Conservation (phyloP, 768 basidiomycete species). For the Termitomyces sp. region DNA sequence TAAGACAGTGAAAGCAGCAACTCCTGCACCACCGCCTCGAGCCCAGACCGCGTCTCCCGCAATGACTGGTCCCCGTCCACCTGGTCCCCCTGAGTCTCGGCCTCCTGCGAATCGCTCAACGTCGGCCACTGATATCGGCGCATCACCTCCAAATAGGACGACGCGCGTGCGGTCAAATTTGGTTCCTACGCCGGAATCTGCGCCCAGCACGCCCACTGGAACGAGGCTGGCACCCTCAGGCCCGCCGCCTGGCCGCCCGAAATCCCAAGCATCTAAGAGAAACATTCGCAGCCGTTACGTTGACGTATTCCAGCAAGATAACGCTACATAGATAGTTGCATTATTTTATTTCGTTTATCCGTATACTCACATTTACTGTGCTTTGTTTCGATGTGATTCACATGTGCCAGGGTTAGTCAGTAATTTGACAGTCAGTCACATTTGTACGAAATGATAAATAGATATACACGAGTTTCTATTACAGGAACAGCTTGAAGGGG, state of each 20-base stretch:
- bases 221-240: slow-evolving; percentile 35
- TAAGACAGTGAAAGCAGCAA: slow-evolving; percentile 48
- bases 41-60: slow-evolving; percentile 86
- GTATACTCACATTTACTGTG: slow-evolving; percentile 13
- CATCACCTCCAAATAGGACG: slow-evolving; percentile 48
- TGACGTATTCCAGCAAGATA: slow-evolving; percentile 76
- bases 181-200: slow-evolving; percentile 48
- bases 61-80: slow-evolving; percentile 35
- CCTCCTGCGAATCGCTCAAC: slow-evolving; percentile 51
- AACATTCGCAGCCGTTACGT: slow-evolving; percentile 83
- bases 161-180: slow-evolving; percentile 66
- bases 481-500: slow-evolving; percentile 72
- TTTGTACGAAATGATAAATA: neutral
- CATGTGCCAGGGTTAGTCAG: neutral
- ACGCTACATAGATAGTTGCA: slow-evolving; percentile 19
- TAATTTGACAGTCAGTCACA: neutral
- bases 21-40: slow-evolving; percentile 72
- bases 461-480: neutral
- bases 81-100: slow-evolving; percentile 16
- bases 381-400: neutral
- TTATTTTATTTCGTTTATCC: neutral
- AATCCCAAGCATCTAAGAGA: slow-evolving; percentile 67
- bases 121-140: slow-evolving; percentile 60
- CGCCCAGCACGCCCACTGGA: slow-evolving; percentile 44
- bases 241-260: slow-evolving; percentile 48